Conservation (phyloP, 2,329 filamentous ascomycete species). For the Alternaria incomplexa region DNA sequence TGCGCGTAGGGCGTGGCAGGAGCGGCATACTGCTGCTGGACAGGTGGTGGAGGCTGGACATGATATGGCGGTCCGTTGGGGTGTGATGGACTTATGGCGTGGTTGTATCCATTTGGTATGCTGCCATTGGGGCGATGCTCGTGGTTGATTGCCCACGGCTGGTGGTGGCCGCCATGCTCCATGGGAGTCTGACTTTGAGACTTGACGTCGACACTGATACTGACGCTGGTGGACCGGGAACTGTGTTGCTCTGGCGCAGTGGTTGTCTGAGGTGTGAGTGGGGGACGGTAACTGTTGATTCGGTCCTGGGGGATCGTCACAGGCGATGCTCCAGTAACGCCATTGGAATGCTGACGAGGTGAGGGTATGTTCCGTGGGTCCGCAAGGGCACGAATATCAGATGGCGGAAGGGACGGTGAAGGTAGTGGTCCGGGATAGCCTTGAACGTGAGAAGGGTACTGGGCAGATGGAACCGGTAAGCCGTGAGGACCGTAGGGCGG, state of each 20-base stretch:
- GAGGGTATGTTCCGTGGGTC: constrained; percentile 44
- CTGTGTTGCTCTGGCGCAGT: constrained; percentile 27
- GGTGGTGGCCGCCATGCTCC: constrained; percentile 45
- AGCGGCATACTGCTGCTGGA: constrained; percentile 40
- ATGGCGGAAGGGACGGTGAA: constrained; percentile 41
- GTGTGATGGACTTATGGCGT: constrained; percentile 39
- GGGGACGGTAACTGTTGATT: constrained; percentile 40
- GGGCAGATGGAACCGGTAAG: constrained; percentile 31
- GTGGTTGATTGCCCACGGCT: constrained; percentile 39
- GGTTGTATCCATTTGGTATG: constrained; percentile 41
- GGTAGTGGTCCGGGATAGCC: constrained; percentile 33
- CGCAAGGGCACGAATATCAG: constrained; percentile 42
- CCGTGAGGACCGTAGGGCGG: constrained; percentile 36
- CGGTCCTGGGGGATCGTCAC: constrained; percentile 44
- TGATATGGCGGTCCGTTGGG: constrained; percentile 41
- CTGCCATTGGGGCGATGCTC: constrained; percentile 44
- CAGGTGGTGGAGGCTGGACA: constrained; percentile 34
- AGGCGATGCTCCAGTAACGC: constrained; percentile 36
- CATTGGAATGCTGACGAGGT: constrained; percentile 45
- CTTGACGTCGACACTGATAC: constrained; percentile 35
- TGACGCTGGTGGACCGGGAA: constrained; percentile 35
- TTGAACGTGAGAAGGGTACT: constrained; percentile 29
- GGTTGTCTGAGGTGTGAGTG: constrained; percentile 39
- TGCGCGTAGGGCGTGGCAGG: constrained; percentile 32
- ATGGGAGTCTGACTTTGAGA: constrained; percentile 36